Conservation (phyloP, 345 rosid genomes). For the Brassica napus region Da-Ae NC_063444.1:2772501-2773000, state of each 20-base stretch:
- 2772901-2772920: neutral
- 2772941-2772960: neutral
- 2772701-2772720: constrained; percentile 71
- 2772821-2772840: constrained; percentile 38
- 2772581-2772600: constrained; percentile 56
- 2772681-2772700: constrained; percentile 97
- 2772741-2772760: constrained; percentile 52
- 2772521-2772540: constrained; percentile 91
- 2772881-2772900: constrained; percentile 29
- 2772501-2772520: constrained; percentile 85
- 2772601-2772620: too few relatives aligned
- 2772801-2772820: constrained; percentile 58
- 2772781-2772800: constrained; percentile 73
- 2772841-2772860: constrained; percentile 46
- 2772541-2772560: constrained; percentile 79
- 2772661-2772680: constrained; percentile 58
- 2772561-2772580: constrained; percentile 84
- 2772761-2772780: constrained; percentile 66
- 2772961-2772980: neutral
- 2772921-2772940: neutral
- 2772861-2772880: constrained; percentile 35
- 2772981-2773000: constrained; percentile 8
- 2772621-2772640: neutral
- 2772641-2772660: neutral
- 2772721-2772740: constrained; percentile 85